These are phyloP conservation scores for Hyphopichia fennica DNA, from an alignment of 1,139 yeast genomes.

Conservation along the genomic window DNA sequence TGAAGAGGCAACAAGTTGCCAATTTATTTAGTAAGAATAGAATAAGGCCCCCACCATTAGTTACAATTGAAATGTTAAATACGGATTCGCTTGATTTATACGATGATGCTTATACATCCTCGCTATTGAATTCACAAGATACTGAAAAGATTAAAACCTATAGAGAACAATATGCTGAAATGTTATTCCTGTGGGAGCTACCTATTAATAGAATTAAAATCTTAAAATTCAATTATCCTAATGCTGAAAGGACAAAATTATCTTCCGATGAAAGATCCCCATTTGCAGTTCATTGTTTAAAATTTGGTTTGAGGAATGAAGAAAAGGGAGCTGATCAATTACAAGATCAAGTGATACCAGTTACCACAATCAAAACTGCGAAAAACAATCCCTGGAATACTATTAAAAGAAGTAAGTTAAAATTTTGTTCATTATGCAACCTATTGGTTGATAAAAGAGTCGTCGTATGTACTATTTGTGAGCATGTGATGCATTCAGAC, in stretches of 20 bases:
- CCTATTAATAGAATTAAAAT: constrained; percentile 76
- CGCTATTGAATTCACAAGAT: constrained; percentile 50
- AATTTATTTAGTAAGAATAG: constrained; percentile 10
- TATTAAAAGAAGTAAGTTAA: constrained; percentile 23
- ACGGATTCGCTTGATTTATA: constrained; percentile 55
- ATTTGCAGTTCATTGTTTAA: constrained; percentile 38
- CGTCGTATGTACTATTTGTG: constrained; percentile 71
- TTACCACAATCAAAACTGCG: constrained; percentile 24
- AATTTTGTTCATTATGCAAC: constrained; percentile 65
- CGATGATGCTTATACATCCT: constrained; percentile 45
- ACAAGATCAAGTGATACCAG: constrained; percentile 17
- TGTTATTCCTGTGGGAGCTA: constrained; percentile 80
- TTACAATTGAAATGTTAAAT: constrained; percentile 56
- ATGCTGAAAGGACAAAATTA: constrained; percentile 12
- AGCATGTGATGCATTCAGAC: constrained; percentile 72
- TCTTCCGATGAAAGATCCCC: constrained; percentile 14
- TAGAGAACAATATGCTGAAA: constrained; percentile 75
- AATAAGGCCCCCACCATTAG: constrained; percentile 33
- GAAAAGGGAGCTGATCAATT: neutral
- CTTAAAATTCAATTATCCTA: constrained; percentile 65
- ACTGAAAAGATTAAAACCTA: constrained; percentile 48
- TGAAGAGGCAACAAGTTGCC: neutral
- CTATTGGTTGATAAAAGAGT: constrained; percentile 60
- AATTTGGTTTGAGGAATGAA: constrained; percentile 40
- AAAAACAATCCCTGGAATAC: constrained; percentile 35